phyloP scores from a whole-genome alignment of 2,329 filamentous ascomycete genomes.

The Coniochaeta sp. region DNA sequence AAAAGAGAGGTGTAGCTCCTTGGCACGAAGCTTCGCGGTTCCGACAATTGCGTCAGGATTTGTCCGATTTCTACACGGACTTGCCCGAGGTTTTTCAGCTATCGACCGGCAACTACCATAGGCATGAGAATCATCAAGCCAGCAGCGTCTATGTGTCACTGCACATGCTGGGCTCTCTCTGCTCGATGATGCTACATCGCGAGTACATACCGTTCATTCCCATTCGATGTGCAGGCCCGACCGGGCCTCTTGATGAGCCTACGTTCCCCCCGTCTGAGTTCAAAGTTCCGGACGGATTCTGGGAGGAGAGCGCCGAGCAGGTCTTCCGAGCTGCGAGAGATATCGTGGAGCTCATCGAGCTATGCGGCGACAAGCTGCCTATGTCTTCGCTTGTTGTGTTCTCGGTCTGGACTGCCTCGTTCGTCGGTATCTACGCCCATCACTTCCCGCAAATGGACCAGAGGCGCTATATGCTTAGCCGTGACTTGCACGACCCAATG shows the following conservation, averaged over 20 bases:
- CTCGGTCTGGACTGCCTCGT: conserved; percentile 59
- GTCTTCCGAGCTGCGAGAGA: conserved; percentile 57
- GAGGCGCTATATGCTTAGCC: conserved; percentile 39
- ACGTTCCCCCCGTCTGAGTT: conserved; percentile 35
- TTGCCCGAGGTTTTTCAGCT: conserved; percentile 52
- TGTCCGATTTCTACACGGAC: conserved; percentile 43
- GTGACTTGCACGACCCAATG: conserved; percentile 24
- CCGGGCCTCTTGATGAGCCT: conserved; percentile 53
- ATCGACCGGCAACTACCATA: conserved; percentile 54
- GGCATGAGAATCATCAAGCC: conserved; percentile 56
- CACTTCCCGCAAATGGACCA: conserved; percentile 65
- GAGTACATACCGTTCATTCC: conserved; percentile 63
- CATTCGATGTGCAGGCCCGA: conserved; percentile 39
- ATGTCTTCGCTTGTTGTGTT: conserved; percentile 64
- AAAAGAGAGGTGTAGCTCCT: conserved; percentile 37
- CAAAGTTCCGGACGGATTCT: conserved; percentile 46
- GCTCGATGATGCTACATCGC: conserved; percentile 60
- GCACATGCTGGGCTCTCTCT: conserved; percentile 59
- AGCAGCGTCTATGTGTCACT: conserved; percentile 59
- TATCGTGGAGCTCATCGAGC: conserved; percentile 57
- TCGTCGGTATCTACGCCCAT: conserved; percentile 57
- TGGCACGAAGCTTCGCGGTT: conserved; percentile 53
- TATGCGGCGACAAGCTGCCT: conserved; percentile 54
- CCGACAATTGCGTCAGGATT: conserved; percentile 39
- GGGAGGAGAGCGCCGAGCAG: conserved; percentile 53